Evolutionary conservation across 257 asterid genomes (phyloP), one percentile per base, ranked within the genome.

Genomic region (Voacanga thouarsii): DNA sequence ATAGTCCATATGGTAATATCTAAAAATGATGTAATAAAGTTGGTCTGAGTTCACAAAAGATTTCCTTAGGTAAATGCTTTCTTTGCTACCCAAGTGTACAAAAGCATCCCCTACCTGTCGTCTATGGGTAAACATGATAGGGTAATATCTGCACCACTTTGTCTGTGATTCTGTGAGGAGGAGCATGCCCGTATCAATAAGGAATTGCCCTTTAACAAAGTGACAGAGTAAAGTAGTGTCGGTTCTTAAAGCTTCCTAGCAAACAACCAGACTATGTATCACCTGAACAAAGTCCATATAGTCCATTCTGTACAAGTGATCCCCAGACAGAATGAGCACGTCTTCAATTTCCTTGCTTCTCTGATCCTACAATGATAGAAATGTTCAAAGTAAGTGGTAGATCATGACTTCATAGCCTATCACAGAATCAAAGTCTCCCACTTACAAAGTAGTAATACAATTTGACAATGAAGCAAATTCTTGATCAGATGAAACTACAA

Each of bases 251-350:
- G 49, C 45, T 68, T 18, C 30, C 23, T 51, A 71, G 67, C 63
- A 23, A 11, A 43, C 1, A 57, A 10, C 26, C 28, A 26, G 37
- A 28, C 67, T 43, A 14, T 60, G 49, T 60, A 70, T 75, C 87
- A 90, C 99, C 88, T 91, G 98, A 81, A 95, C 91, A 84, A 95
- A 91, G 87, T 93, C 96, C 98, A 93, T 86, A 69, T 93, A 95
- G 83, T 95, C 99, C 99, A 95, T 95, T 83, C 97, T 90, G 76
- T 95, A 95, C 84, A 95, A 84, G 89, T 95, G 99, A 87, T 95
- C 99, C 44, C 99, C 99, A 9, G 99, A 95, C 75, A 95, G 90
- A 86, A 95, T 90, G 82, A 93, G 94, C 80, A 95, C 97, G 83
- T 95, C 97, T 89, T 93, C 99, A 41, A 95, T 91, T 80, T 95